These are phyloP conservation scores for Toxoplasma gondii DNA, from an alignment of 169 alveolate species.

Conservation along the genomic window DNA sequence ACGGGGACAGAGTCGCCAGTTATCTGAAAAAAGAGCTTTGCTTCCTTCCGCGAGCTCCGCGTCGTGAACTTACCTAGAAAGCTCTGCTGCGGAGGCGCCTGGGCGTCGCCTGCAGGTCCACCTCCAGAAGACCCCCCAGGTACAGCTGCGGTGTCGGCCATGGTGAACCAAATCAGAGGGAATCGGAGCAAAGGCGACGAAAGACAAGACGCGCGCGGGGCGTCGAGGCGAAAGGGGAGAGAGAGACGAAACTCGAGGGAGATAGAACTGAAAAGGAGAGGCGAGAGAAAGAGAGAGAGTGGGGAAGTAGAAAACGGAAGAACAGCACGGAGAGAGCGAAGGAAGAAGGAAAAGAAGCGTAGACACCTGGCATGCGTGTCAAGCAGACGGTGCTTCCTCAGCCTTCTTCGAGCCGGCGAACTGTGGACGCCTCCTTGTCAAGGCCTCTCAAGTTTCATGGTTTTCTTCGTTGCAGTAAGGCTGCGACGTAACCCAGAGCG, in stretches of 20 bases:
- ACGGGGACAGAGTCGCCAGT: too few species aligned
- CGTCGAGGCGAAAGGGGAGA: background rate
- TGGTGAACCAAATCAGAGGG: background rate
- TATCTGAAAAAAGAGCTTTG: too few species aligned
- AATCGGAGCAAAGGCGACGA: background rate
- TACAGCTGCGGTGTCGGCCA: background rate
- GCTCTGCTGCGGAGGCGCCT: constrained; percentile 12
- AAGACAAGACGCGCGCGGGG: background rate
- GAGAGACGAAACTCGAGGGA: background rate
- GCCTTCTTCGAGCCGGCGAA: too few species aligned
- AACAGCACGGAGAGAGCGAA: background rate
- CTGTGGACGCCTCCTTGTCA: too few species aligned
- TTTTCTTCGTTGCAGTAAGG: too few species aligned
- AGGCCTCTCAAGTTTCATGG: too few species aligned
- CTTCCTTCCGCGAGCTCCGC: too few species aligned
- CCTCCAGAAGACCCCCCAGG: background rate
- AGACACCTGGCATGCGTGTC: too few species aligned
- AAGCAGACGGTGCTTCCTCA: too few species aligned
- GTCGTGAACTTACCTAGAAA: background rate
- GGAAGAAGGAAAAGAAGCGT: background rate
- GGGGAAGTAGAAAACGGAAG: background rate
- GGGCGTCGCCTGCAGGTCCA: background rate
- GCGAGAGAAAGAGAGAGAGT: background rate
- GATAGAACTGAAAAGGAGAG: background rate
- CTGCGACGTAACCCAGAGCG: too few species aligned